Evolutionary conservation across 2,329 filamentous ascomycete genomes (phyloP), one percentile per base, ranked within the genome.

Genomic region (Teratosphaeria zuluensis): DNA sequence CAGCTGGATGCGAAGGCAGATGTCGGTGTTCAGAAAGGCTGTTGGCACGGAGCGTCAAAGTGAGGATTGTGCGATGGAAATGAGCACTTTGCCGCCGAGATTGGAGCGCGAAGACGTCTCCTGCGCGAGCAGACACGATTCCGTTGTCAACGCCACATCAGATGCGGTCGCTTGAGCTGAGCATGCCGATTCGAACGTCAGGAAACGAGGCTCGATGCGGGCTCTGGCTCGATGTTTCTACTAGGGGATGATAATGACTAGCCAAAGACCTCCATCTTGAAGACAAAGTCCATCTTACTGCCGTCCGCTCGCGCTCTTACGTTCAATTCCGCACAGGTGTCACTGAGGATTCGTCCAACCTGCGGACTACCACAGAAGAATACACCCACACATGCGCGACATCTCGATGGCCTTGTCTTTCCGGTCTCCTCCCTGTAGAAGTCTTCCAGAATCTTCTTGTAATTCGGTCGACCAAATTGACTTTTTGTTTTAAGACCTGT

Each of bases 401-500:
- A 28, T 35, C 33, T 35, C 2, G 33, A 35, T 7, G 14, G 8
- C 14, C 33, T 7, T 14, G 42, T n/a, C 8, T 48, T 48, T 21
- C 6, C n/a, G 5, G 16, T 19, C 42, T 48, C 42, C 1, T 2
- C 19, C 42, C 16, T 21, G 42, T 48, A 48, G 16, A 48, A 48
- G n/a, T 48, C 42, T 21, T 48, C 42, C 42, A 48, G n/a, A 8
- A 48, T 48, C 19, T 48, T 8, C 19, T 8, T 21, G 42, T 48
- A 57, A 58, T 51, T 42, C 58, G 53, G 55, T 24, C 33, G 61
- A 56, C 42, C 58, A 31, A 63, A 65, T 42, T 62, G 42, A 21
- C 42, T 48, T 8, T 2, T 21, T 5, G 42, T 48, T n/a, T 81
- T 73, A 1, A 84, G 70, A 0, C 81, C 80, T 0, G 81, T 83